Conservation (phyloP, 2,329 filamentous ascomycete genomes). For the Ceratocystis cacaofunesta region DNA sequence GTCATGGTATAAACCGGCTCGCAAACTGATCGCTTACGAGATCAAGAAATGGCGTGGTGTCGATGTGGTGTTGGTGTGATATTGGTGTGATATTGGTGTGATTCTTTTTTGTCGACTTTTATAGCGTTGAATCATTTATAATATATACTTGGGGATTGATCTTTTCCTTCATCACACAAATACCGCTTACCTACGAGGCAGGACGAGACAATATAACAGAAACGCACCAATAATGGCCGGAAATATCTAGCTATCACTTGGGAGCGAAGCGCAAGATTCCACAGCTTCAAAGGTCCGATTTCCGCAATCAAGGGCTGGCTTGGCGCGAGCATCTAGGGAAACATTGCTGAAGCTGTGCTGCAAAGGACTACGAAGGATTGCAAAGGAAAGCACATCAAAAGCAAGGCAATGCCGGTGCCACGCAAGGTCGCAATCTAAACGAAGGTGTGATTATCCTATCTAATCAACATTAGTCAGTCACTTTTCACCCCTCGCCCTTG, state of each 20-base stretch:
- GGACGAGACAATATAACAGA: neutral
- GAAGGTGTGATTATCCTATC: neutral
- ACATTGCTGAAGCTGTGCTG: neutral
- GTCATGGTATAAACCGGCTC: neutral
- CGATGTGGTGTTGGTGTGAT: neutral
- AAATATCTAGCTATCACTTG: neutral
- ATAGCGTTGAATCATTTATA: neutral
- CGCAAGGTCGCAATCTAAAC: neutral
- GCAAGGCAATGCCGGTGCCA: neutral
- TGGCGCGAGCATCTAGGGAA: neutral
- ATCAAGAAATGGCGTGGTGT: neutral
- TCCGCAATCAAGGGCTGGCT: neutral
- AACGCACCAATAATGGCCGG: neutral
- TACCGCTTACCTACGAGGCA: neutral
- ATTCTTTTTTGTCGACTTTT: neutral
- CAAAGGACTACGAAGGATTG: no score
- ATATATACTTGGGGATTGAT: neutral
- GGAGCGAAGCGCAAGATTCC: neutral
- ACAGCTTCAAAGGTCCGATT: neutral
- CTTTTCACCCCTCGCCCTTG: neutral
- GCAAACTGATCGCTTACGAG: neutral
- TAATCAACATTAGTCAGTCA: neutral
- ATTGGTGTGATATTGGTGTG: neutral
- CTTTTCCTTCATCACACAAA: neutral
- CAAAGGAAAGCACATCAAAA: neutral